Evolutionary conservation across 352 stramenopile genomes (phyloP), one percentile per base, ranked within the genome.

Genomic region (Globisporangium paroecandrum): DNA sequence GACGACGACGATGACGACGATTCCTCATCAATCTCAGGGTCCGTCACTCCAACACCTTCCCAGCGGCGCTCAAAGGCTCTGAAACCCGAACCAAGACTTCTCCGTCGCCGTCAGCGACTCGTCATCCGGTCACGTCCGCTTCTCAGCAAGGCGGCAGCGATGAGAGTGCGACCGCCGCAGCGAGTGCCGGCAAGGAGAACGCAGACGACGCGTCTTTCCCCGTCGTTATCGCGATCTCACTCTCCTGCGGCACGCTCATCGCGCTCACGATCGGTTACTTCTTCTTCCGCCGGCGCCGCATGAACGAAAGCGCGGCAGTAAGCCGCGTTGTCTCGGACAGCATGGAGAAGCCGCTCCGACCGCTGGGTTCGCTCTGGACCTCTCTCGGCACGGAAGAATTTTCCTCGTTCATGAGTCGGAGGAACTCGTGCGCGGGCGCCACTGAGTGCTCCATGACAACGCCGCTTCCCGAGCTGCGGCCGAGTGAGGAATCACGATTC

Each of bases 171-270:
- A 51, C 65, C 1, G 62, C 10, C 3, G 53, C 51, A 15, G 57
- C 59, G 34, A 64, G 22, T 29, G 32, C 15, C 12, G 20, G 38
- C 8, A 47, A 20, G 7, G 38, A 55, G n/a, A 46, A 51, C 15
- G 53, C 20, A 24, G 41, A 41, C 6, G 55, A 63, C 25, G 5
- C 18, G 0, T 68, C 63, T 2, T 62, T 58, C 12, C 54, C 41
- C 22, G 32, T 25, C 10, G 54, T 68, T 54, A 62, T 68, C 24
- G 43, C 41, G 24, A 34, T 79, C 1, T 62, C 68, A 24, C 38
- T 83, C 32, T 65, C 49, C 24, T 69, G 65, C 20, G 65, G 41
- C 9, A 47, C 25, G 38, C 38, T 60, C 24, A 58, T 65, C 55
- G 32, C 57, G 36, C 25, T 69, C 24, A 61, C 46, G 5, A 64